phyloP scores from a whole-genome alignment of 768 basidiomycete genomes.

The Lactifluus volemus region DNA sequence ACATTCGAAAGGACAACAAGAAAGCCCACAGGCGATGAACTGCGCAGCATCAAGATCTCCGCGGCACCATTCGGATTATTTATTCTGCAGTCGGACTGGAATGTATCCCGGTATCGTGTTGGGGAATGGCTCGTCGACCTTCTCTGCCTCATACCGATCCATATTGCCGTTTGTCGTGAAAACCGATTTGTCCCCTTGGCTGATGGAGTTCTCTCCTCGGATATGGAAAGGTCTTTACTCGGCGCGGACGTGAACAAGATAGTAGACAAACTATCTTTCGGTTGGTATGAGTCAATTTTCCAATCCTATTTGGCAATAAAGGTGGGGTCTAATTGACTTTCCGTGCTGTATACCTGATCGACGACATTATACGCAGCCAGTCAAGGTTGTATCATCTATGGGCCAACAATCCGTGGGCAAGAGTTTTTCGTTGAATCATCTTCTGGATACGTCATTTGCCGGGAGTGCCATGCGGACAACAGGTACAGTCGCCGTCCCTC shows the following conservation, averaged over 20 bases:
- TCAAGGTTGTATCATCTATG: conserved; percentile 60
- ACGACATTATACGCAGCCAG: conserved; percentile 32
- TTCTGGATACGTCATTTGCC: conserved; percentile 56
- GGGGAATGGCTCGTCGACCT: conserved; percentile 62
- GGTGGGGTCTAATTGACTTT: conserved; percentile 23
- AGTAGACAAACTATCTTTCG: conserved; percentile 46
- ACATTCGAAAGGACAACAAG: conserved; percentile 39
- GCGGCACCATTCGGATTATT: conserved; percentile 27
- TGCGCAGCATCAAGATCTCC: conserved; percentile 32
- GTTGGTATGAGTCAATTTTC: conserved; percentile 60
- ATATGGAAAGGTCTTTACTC: conserved; percentile 43
- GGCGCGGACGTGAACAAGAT: conserved; percentile 51
- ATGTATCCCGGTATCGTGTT: conserved; percentile 33
- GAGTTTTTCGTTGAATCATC: conserved; percentile 49
- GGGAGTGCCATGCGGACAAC: conserved; percentile 59
- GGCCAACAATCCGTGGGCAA: conserved; percentile 62
- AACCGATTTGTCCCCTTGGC: conserved; percentile 56
- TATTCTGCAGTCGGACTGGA: conserved; percentile 2
- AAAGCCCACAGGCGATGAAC: conserved; percentile 42
- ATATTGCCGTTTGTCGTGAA: conserved; percentile 49
- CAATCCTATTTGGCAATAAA: conserved; percentile 54
- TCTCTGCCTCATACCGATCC: conserved; percentile 56
- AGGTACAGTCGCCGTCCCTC: conserved; percentile 20
- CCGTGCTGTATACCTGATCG: not conserved
- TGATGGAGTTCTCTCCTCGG: conserved; percentile 43